Base-by-base conservation (phyloP, 169 alveolate genomes). In the Theileria parva region DNA sequence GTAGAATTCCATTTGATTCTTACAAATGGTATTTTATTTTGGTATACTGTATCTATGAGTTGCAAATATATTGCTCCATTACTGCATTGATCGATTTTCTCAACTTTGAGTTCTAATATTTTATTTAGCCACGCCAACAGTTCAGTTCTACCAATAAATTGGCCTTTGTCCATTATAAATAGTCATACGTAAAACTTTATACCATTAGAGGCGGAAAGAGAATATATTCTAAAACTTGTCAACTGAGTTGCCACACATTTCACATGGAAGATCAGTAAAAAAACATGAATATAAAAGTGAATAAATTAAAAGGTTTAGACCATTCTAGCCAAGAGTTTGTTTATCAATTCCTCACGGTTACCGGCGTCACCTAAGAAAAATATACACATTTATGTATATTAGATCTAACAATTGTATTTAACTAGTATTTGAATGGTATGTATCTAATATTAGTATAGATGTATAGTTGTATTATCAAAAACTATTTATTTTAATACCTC, bases 51-150 rank as follows among this genome's bases (percentile, higher is more conserved):
- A 77, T 97, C 99, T 44, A 96, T 84, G 55, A 97, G 92, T 88
- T 98, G 98, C 60, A 97, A 91, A 87, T 96, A 96, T 11, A 97
- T 91, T 21, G 99, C 98, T 30, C 99, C 99, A 21, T 97, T 94
- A 19, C 98, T 96, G 68, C 98, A 95, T 79, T 97, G 97, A 77
- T 98, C 99, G 48, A 97, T 91, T 70, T 94, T 94, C 2, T 98
- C 90, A 17, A 98, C 87, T 64, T 90, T 93, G 39, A 97, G 91
- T 60, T 86, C 89, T 74, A 97, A 84, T 32, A 86, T 59, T 25
- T 83, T 68, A 74, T 96, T 96, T 11, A 95, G 90, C 98, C 98
- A 96, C 69, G 93, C 92, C 25, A 95, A 86, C 23, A 96, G 94
- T 73, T 96, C 98, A 44, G 95, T 91, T 69, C 95, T 90, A 50